Evolutionary conservation across 169 alveolate species (phyloP).

Genomic region (Amoebophrya sp.): DNA sequence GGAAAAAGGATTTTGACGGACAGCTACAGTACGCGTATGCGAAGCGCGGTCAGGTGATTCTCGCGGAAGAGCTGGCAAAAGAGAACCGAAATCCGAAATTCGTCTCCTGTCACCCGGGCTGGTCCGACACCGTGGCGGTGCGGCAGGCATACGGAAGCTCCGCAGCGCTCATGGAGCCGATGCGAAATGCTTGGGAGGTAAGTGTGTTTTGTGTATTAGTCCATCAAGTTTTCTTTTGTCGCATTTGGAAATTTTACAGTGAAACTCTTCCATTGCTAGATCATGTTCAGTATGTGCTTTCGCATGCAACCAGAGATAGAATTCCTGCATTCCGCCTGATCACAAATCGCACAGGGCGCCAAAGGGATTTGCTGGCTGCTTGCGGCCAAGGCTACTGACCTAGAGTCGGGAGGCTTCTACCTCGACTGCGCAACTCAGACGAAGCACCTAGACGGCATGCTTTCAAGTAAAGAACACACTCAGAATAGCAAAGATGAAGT

Average conservation of each 20-base stretch:
- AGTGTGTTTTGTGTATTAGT: too few relatives aligned
- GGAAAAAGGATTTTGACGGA: not conserved
- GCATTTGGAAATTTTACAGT: too few relatives aligned
- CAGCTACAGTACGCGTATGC: conserved; percentile 13
- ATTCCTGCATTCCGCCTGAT: too few relatives aligned
- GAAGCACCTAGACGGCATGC: not conserved
- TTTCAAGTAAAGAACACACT: not conserved
- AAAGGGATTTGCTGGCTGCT: not conserved
- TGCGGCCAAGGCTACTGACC: not conserved
- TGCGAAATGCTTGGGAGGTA: not conserved
- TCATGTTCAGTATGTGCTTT: too few relatives aligned
- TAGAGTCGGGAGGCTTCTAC: not conserved
- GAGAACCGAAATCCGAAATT: not conserved
- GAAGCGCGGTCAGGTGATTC: not conserved
- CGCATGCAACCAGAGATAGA: too few relatives aligned
- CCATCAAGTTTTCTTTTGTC: too few relatives aligned
- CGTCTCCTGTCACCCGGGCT: not conserved
- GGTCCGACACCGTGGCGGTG: not conserved
- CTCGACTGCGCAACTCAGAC: not conserved
- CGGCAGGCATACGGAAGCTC: not conserved
- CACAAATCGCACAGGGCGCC: too few relatives aligned
- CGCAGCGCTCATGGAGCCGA: not conserved
- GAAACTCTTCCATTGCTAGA: too few relatives aligned
- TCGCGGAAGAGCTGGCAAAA: not conserved
- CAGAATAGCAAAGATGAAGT: not conserved